These are phyloP conservation scores for Cladorrhinum sp. DNA, from an alignment of 2,329 filamentous ascomycete genomes.

Conservation along the genomic window DNA sequence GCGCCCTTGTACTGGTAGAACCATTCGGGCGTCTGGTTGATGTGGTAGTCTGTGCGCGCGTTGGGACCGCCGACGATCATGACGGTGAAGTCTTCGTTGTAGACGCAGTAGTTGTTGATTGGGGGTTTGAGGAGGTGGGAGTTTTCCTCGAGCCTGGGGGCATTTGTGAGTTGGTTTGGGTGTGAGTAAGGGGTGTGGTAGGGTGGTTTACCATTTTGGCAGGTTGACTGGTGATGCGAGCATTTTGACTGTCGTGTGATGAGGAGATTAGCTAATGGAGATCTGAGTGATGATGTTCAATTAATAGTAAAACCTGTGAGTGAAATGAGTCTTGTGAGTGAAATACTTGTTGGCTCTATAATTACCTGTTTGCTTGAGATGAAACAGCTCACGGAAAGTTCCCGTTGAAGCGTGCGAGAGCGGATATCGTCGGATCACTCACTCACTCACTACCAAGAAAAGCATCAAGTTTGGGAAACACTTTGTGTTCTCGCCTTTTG, in stretches of 20 bases:
- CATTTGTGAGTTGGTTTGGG: not conserved
- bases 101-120: conserved; percentile 97
- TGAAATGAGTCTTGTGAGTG: not conserved
- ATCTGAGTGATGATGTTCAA: not conserved
- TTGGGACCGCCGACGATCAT: conserved; percentile 93
- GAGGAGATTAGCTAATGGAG: not conserved
- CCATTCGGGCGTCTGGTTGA: conserved; percentile 94
- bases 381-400: not conserved
- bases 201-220: conserved; percentile 50
- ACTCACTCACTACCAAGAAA: not conserved
- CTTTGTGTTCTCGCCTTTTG: not conserved
- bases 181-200: not conserved
- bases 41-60: conserved; percentile 95
- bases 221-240: conserved; percentile 52
- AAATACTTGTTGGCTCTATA: not conserved
- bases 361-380: not conserved
- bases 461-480: not conserved
- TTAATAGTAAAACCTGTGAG: not conserved
- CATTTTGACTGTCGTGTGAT: conserved; percentile 35
- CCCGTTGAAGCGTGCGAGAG: not conserved
- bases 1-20: conserved; percentile 95
- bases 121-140: conserved; percentile 89
- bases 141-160: conserved; percentile 78
- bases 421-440: not conserved
- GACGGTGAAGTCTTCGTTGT: conserved; percentile 77